Conservation (phyloP, 225 moss, liverwort and hornwort species). For the Straminergon stramineum region DNA sequence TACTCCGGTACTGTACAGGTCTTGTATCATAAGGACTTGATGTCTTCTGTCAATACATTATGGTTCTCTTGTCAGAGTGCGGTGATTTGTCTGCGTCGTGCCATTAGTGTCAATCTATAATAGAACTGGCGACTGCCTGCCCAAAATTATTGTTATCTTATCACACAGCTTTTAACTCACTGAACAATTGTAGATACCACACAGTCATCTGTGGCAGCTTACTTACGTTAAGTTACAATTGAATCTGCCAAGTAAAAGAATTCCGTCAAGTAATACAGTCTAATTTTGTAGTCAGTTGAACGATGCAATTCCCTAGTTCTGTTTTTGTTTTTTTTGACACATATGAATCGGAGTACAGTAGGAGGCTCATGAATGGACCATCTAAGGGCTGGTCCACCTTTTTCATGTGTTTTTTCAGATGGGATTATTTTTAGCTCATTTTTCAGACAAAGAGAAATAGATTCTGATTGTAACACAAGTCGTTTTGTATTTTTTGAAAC, state of each 20-base stretch:
- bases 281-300: background rate
- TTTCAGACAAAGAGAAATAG: no score
- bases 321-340: no score
- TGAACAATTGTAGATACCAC: background rate
- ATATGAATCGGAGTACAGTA: no score
- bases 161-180: background rate
- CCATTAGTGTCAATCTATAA: background rate
- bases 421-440: no score
- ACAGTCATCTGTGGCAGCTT: background rate
- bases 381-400: no score
- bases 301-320: background rate
- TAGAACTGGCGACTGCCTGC: background rate
- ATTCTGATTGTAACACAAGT: no score
- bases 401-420: no score
- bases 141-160: background rate
- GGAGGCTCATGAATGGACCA: no score
- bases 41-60: background rate
- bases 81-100: background rate
- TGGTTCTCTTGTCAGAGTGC: background rate
- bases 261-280: background rate
- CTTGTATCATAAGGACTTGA: background rate
- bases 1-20: no score
- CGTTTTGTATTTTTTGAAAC: no score
- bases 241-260: background rate
- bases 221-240: background rate